Base-by-base conservation (phyloP, 2,329 filamentous ascomycete genomes). In the Cladosporium sphaerospermum region DNA sequence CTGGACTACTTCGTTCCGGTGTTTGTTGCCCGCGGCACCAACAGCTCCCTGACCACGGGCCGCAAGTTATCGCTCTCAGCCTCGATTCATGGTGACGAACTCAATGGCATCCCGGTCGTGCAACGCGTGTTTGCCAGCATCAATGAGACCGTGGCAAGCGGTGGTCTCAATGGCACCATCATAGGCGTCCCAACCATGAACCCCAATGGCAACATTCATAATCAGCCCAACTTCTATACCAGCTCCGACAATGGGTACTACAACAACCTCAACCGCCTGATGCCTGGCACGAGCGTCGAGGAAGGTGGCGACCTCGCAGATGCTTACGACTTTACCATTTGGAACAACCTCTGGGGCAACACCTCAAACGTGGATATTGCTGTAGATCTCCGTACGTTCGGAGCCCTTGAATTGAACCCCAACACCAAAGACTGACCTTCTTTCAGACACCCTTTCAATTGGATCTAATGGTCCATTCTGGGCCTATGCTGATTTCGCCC, bases 221-320 rank as follows among this genome's bases (percentile, higher is more conserved):
- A 70, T 53, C 68, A 71, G 54, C 62, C 68, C 14, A 70, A 71
- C 57, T 70, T 68, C 60, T 71, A 65, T 57, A 68, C 67, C 10
- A 56, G 56, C 48, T 61, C 59, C 42, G 55, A 54, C 32, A 62
- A 75, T 73, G 73, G 72, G 58, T 72, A 85, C 61, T 68, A 87
- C 62, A 85, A 85, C 3, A 70, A 72, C 51, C 61, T 71, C 2
- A 72, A 72, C 71, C 82, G 82, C 66, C 71, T 88, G 63, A 81
- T 89, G 63, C 84, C 84, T 63, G 83, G 80, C 66, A 75, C 55
- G 7, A 62, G 54, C 31, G 46, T 61, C 28, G 54, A 45, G n/a
- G 55, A 58, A 5, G 60, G 60, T 9, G 59, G 60, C 18, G 55
- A 50, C 7, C 41, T 62, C 13, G 42, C 54, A 2, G 37, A 57